Evolutionary conservation across 768 basidiomycete genomes (phyloP).

Genomic region (Psilocybe cyanescens): DNA sequence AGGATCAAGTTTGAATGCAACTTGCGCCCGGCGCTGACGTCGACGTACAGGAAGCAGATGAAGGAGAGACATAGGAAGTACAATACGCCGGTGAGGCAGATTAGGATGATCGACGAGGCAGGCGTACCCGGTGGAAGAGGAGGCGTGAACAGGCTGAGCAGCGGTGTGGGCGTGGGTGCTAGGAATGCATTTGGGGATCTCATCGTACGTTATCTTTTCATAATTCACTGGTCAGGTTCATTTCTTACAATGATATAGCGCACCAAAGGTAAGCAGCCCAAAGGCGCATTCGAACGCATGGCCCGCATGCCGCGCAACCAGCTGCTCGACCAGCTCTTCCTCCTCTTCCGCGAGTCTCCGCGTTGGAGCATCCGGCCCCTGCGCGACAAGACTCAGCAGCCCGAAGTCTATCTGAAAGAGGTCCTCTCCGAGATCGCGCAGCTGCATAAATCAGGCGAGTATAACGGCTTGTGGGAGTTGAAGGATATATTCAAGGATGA

Average conservation of each 20-base stretch:
- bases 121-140: conserved; percentile 71
- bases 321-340: conserved; percentile 82
- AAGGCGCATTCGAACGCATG: conserved; percentile 84
- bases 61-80: conserved; percentile 66
- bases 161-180: conserved; percentile 66
- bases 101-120: conserved; percentile 76
- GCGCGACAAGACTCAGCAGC: conserved; percentile 83
- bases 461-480: conserved; percentile 81
- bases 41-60: conserved; percentile 74
- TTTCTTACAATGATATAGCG: conserved; percentile 41
- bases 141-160: conserved; percentile 77
- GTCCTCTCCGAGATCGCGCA: conserved; percentile 76
- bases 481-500: conserved; percentile 72
- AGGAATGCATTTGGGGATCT: conserved; percentile 65
- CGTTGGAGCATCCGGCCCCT: conserved; percentile 82
- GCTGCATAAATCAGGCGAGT: conserved; percentile 79
- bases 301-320: conserved; percentile 92
- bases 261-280: conserved; percentile 67
- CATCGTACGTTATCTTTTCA: conserved; percentile 51
- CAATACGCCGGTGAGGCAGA: conserved; percentile 68
- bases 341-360: conserved; percentile 75
- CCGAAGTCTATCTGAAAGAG: conserved; percentile 86
- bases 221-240: conserved; percentile 1
- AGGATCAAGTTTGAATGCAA: conserved; percentile 83
- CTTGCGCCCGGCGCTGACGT: conserved; percentile 68